These are phyloP conservation scores for Pisolithus microcarpus DNA, from an alignment of 768 basidiomycete species.

Conservation along the genomic window DNA sequence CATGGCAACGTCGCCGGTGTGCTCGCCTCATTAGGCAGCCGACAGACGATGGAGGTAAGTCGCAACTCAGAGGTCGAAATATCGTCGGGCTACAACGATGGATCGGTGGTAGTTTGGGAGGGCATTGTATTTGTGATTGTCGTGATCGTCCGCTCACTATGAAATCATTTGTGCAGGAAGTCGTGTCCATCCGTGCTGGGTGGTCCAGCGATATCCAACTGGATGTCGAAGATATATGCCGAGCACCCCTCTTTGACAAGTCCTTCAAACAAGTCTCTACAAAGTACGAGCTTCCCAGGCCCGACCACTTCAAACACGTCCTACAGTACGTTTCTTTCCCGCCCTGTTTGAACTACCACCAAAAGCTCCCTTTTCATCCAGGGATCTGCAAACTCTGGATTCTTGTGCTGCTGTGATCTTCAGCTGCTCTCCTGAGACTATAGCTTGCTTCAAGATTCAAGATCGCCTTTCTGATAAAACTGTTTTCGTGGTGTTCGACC, in stretches of 20 bases:
- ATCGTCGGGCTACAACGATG: neutral
- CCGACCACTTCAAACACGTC: constrained; percentile 30
- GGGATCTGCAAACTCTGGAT: constrained; percentile 15
- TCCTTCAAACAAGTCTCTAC: constrained; percentile 30
- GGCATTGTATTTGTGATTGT: neutral
- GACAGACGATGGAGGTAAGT: neutral
- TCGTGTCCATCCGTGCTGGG: constrained; percentile 46
- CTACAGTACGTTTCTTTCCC: constrained; percentile 16
- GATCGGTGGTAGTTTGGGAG: neutral
- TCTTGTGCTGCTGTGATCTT: constrained; percentile 40
- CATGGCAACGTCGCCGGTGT: neutral
- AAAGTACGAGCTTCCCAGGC: constrained; percentile 31
- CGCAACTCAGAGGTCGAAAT: neutral
- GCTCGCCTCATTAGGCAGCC: neutral
- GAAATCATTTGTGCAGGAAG: constrained; percentile 34
- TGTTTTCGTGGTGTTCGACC: constrained; percentile 61
- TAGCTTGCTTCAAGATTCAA: constrained; percentile 41
- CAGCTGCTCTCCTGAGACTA: constrained; percentile 65
- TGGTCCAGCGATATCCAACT: constrained; percentile 50
- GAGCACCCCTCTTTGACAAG: constrained; percentile 42
- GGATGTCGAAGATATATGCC: constrained; percentile 49
- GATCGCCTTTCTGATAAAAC: constrained; percentile 11
- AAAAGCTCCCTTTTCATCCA: constrained; percentile 7
- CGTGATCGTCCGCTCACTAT: neutral
- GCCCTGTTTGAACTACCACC: neutral